Conservation (phyloP, 495 filamentous ascomycete genomes). For the Aspergillus cavernicola region DNA sequence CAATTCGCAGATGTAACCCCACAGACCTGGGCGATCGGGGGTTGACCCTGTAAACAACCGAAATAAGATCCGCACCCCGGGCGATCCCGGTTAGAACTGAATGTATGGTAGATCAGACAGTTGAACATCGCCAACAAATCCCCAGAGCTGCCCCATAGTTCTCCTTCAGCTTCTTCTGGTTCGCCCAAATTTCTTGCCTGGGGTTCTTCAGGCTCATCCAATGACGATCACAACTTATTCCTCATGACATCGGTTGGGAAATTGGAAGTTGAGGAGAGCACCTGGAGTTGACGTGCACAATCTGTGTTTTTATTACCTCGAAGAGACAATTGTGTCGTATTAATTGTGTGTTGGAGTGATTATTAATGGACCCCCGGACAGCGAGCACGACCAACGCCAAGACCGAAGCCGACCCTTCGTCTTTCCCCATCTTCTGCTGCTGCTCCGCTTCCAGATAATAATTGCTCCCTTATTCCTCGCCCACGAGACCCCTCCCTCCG, state of each 20-base stretch:
- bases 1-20: no score
- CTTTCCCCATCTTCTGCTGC: conserved; percentile 36
- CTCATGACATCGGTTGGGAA: conserved; percentile 11
- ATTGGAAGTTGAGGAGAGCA: no score
- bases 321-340: no score
- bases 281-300: no score
- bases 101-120: neutral
- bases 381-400: neutral
- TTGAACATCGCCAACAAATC: neutral
- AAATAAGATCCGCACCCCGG: neutral
- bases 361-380: neutral
- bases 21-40: neutral
- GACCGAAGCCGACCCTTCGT: conserved; percentile 9
- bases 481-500: conserved; percentile 6
- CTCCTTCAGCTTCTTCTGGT: neutral
- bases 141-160: neutral
- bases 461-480: neutral
- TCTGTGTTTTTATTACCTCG: no score
- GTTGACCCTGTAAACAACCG: no score
- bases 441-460: conserved; percentile 25
- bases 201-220: conserved; percentile 12
- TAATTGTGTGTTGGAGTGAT: no score
- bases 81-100: neutral
- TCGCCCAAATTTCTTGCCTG: neutral
- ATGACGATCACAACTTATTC: conserved; percentile 2